These are phyloP conservation scores for Aspergillus calidoustus DNA, from an alignment of 2,329 filamentous ascomycete genomes.

Conservation along the genomic window DNA sequence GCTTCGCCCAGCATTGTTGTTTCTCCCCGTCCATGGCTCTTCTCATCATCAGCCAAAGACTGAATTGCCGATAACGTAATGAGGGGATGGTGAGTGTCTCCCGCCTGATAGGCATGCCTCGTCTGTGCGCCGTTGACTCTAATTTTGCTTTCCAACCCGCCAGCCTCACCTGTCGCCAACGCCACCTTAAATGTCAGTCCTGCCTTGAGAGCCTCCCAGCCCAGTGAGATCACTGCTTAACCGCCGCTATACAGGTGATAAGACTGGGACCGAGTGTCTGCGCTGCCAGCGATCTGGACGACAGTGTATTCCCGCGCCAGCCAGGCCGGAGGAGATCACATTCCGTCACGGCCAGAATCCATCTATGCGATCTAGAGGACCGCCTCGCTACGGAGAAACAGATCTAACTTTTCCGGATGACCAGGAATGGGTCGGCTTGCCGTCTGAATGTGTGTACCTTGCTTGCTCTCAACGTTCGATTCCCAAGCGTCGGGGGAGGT, in stretches of 20 bases:
- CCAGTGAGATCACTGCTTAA: conserved; percentile 4
- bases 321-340: conserved; percentile 40
- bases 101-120: neutral
- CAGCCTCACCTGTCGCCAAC: conserved; percentile 44
- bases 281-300: conserved; percentile 43
- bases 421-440: conserved; percentile 38
- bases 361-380: conserved; percentile 38
- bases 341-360: conserved; percentile 45
- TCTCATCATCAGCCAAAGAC: conserved; percentile 22
- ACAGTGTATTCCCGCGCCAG: conserved; percentile 40
- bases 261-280: conserved; percentile 39
- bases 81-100: conserved; percentile 43
- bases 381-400: conserved; percentile 42
- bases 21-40: conserved; percentile 30
- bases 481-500: neutral
- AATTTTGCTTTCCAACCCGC: neutral
- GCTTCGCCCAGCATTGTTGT: conserved; percentile 19
- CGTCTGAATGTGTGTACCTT: conserved; percentile 32
- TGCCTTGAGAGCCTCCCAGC: neutral
- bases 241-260: conserved; percentile 35
- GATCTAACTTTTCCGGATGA: conserved; percentile 39
- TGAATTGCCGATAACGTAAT: conserved; percentile 36
- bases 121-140: conserved; percentile 2
- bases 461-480: neutral
- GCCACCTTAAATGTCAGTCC: conserved; percentile 44